A percentile compares a stretch with the other conserved stretches of the same genome.
These are phyloP conservation scores for Macrophomina pseudophaseolina DNA, from an alignment of 2,329 filamentous ascomycete genomes.

Conservation along the genomic window DNA sequence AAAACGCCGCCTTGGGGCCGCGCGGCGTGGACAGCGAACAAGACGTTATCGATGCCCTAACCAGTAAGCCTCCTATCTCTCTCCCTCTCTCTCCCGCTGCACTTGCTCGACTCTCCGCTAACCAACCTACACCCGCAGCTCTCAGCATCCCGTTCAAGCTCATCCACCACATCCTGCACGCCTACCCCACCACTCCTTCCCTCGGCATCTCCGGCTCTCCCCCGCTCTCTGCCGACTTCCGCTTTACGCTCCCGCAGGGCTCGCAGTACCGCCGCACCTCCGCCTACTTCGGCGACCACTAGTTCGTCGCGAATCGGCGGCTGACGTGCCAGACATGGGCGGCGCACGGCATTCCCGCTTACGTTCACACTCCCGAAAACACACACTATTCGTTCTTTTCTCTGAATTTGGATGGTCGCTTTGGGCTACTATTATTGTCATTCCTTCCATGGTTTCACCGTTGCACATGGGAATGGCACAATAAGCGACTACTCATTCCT, in stretches of 20 bases:
- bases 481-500: too few relatives aligned
- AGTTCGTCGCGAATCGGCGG: conserved; percentile 62
- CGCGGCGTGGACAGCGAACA: conserved; percentile 60
- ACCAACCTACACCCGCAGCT: conserved; percentile 26
- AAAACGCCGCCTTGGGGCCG: conserved; percentile 64
- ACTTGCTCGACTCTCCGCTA: not conserved
- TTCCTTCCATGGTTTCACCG: too few relatives aligned
- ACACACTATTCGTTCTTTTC: too few relatives aligned
- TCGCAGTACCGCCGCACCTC: conserved; percentile 59
- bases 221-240: not conserved
- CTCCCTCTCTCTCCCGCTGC: too few relatives aligned
- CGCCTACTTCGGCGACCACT: conserved; percentile 58
- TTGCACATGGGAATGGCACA: too few relatives aligned
- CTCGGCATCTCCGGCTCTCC: conserved; percentile 12
- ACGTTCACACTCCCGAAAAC: conserved; percentile 34
- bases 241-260: conserved; percentile 30
- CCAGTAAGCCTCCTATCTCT: conserved; percentile 2
- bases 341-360: conserved; percentile 55
- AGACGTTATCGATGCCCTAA: conserved; percentile 53
- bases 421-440: too few relatives aligned
- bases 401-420: too few relatives aligned
- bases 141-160: conserved; percentile 33
- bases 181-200: conserved; percentile 33
- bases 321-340: conserved; percentile 59
- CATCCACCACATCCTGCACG: conserved; percentile 34